Percentiles rank a stretch among this genome's conserved stretches.
phyloP scores from a whole-genome alignment of 108 stramenopile species.

The Skeletonema potamos region DNA sequence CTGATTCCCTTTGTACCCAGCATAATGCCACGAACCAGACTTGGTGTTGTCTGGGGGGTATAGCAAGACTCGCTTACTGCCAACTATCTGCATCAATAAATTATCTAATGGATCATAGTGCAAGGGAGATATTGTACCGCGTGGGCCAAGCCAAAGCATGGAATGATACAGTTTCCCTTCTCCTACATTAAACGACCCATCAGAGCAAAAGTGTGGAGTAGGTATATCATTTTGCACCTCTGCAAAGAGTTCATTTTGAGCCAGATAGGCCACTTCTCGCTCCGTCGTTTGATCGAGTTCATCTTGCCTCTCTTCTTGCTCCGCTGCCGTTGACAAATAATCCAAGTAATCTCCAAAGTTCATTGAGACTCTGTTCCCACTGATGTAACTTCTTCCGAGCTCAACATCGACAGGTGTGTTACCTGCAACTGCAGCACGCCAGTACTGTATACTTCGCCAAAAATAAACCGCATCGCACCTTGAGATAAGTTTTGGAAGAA shows the following conservation, averaged over 20 bases:
- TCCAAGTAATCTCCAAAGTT: conserved; percentile 65
- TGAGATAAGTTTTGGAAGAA: conserved; percentile 36
- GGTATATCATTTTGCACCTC: conserved; percentile 52
- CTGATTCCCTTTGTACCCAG: conserved; percentile 65
- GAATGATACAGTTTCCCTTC: conserved; percentile 64
- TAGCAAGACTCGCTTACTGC: conserved; percentile 62
- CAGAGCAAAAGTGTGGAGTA: conserved; percentile 58
- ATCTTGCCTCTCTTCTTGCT: conserved; percentile 43
- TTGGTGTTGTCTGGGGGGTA: conserved; percentile 35
- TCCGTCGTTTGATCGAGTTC: conserved; percentile 15
- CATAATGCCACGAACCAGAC: conserved; percentile 47
- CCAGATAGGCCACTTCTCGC: conserved; percentile 70
- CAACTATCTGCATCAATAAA: conserved; percentile 70
- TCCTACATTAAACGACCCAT: conserved; percentile 42
- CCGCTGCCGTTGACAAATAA: conserved; percentile 58
- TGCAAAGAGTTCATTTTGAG: conserved; percentile 71
- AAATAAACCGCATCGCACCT: conserved; percentile 46
- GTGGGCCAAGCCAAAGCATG: conserved; percentile 83
- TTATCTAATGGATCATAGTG: conserved; percentile 87
- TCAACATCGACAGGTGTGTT: conserved; percentile 56
- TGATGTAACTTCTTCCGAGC: conserved; percentile 62
- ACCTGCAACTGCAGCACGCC: conserved; percentile 35
- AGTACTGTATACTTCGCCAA: conserved; percentile 59
- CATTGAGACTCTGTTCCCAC: conserved; percentile 35
- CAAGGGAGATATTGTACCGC: conserved; percentile 64